Conservation (phyloP, 495 filamentous ascomycete species). For the Beverwykella pulmonaria region DNA sequence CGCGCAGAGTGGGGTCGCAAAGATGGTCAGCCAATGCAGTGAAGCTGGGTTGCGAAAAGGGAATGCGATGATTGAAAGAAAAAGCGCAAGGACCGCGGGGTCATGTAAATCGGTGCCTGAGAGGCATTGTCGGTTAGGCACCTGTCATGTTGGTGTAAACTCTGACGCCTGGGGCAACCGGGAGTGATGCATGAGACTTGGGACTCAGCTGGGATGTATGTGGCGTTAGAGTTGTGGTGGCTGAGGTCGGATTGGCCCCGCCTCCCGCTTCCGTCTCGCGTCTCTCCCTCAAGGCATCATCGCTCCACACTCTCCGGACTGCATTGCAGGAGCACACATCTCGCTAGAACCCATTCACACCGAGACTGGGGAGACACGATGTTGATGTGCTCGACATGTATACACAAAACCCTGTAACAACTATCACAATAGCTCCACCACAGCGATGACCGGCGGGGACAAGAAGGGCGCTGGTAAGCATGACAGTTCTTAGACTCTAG, state of each 20-base stretch:
- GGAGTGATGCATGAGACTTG: slow-evolving; percentile 8
- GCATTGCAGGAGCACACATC: background rate
- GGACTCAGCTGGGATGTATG: slow-evolving; percentile 16
- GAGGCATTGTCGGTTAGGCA: slow-evolving; percentile 34
- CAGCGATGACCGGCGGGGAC: slow-evolving; percentile 11
- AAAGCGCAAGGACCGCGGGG: slow-evolving; percentile 14
- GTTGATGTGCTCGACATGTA: background rate
- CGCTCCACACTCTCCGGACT: background rate
- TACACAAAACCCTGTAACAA: background rate
- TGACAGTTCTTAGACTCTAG: background rate
- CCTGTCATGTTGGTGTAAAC: slow-evolving; percentile 18
- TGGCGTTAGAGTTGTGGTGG: slow-evolving; percentile 15
- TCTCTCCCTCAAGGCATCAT: too few species aligned
- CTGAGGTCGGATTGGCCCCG: slow-evolving; percentile 10
- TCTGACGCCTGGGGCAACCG: slow-evolving; percentile 13
- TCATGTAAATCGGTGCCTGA: slow-evolving; percentile 29
- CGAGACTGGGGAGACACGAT: background rate
- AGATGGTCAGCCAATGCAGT: background rate
- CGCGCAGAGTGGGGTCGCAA: background rate
- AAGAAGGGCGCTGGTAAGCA: slow-evolving; percentile 30
- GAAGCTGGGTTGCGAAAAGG: background rate
- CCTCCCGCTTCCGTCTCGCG: background rate
- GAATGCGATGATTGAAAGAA: slow-evolving; percentile 1
- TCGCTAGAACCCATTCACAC: background rate
- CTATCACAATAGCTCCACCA: background rate